Conservation (phyloP, 495 filamentous ascomycete genomes). For the Penicillium chermesinum region DNA sequence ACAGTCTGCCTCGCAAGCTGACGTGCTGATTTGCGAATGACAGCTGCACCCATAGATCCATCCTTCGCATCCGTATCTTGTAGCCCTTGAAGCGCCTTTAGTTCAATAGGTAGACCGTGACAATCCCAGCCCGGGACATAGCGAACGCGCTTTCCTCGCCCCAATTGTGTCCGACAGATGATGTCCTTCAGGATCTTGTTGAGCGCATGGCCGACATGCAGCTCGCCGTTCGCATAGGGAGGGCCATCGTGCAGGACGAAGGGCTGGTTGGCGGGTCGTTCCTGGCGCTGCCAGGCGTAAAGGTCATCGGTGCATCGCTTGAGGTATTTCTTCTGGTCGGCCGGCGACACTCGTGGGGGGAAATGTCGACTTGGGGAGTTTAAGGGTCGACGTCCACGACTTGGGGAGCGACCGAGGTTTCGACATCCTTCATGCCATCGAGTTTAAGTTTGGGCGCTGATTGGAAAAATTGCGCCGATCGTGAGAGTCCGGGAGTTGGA, state of each 20-base stretch:
- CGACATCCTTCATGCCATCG: slow-evolving; percentile 47
- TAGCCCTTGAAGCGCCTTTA: slow-evolving; percentile 77
- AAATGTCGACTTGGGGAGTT: slow-evolving; percentile 57
- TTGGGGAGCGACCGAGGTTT: slow-evolving; percentile 41
- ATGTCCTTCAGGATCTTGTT: slow-evolving; percentile 98
- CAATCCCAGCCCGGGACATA: slow-evolving; percentile 98
- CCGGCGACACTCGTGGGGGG: slow-evolving; percentile 46
- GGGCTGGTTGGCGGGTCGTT: slow-evolving; percentile 50
- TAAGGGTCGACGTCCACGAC: slow-evolving; percentile 56
- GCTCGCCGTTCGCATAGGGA: slow-evolving; percentile 90
- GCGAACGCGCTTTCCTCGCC: slow-evolving; percentile 68
- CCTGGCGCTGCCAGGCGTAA: slow-evolving; percentile 76
- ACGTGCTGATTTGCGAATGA: slow-evolving; percentile 66
- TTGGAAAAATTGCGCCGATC: slow-evolving; percentile 5
- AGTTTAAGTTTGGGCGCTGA: slow-evolving; percentile 3
- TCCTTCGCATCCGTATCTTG: slow-evolving; percentile 20
- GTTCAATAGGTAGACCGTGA: slow-evolving; percentile 94
- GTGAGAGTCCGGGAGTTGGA: background rate
- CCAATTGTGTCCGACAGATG: slow-evolving; percentile 72
- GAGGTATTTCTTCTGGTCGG: slow-evolving; percentile 59
- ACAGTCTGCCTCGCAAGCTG: slow-evolving; percentile 70
- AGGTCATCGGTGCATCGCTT: slow-evolving; percentile 78
- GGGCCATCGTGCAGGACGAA: slow-evolving; percentile 95
- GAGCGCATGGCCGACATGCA: slow-evolving; percentile 95
- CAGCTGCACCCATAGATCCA: slow-evolving; percentile 25